Evolutionary conservation across 2,329 filamentous ascomycete genomes (phyloP).

Genomic region (Talaromyces sp.): DNA sequence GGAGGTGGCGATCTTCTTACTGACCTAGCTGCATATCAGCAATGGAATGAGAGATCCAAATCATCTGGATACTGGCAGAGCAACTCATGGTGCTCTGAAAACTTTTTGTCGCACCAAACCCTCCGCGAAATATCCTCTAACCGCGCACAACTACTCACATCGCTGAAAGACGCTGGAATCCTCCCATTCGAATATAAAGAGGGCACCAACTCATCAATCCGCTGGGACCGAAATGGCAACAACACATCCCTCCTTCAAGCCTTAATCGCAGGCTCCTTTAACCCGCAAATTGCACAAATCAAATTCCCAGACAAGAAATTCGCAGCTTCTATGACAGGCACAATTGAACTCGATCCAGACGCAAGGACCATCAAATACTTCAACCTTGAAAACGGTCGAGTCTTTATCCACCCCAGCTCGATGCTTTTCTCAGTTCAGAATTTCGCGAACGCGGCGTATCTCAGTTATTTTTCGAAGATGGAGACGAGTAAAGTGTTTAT

Average conservation of each 20-base stretch:
- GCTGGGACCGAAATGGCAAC: slow-evolving; percentile 33
- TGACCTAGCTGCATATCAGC: slow-evolving; percentile 77
- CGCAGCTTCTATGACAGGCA: slow-evolving; percentile 77
- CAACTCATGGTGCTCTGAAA: slow-evolving; percentile 74
- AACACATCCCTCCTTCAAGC: slow-evolving; percentile 60
- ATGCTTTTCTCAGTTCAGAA: slow-evolving; percentile 79
- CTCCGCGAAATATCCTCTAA: slow-evolving; percentile 87
- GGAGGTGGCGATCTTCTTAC: slow-evolving; percentile 86
- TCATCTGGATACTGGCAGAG: slow-evolving; percentile 44
- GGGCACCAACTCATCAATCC: slow-evolving; percentile 40
- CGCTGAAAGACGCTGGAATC: slow-evolving; percentile 82
- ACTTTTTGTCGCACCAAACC: slow-evolving; percentile 79
- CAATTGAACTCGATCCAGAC: slow-evolving; percentile 89
- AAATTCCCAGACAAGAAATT: slow-evolving; percentile 96
- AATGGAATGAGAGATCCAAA: slow-evolving; percentile 68
- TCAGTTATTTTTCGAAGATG: slow-evolving; percentile 91
- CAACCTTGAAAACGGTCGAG: slow-evolving; percentile 75
- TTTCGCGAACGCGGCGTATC: slow-evolving; percentile 72
- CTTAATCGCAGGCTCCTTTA: slow-evolving; percentile 69
- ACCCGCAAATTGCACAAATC: slow-evolving; percentile 86
- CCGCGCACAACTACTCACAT: slow-evolving; percentile 76
- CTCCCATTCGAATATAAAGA: slow-evolving; percentile 53
- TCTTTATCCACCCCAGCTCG: slow-evolving; percentile 89
- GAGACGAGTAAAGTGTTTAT: slow-evolving; percentile 90
- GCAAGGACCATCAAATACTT: slow-evolving; percentile 91